Base-by-base conservation (phyloP, 73 alveolate genomes). In the Paramecium tetraurelia region DNA sequence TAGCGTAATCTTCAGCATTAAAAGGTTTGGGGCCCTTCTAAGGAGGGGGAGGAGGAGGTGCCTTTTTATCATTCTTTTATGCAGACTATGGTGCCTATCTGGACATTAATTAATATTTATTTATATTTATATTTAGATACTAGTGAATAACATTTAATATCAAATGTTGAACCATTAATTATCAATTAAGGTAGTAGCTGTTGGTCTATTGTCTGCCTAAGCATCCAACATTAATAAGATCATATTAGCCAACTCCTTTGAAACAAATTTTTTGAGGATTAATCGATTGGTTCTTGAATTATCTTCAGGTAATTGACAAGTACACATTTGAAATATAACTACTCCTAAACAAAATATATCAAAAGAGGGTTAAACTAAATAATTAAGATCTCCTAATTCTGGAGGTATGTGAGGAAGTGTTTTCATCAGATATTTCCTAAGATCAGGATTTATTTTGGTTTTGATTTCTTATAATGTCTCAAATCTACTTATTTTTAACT, bases 1-100 rank as follows among this genome's bases (percentile, higher is more conserved):
- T 98, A 14, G 84, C 84, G 29, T 63, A 63, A 63, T 63, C 84
- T 63, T 63, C 84, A 7, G 84, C 84, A 63, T 63, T 63, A 33
- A 63, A 63, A 14, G 46, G 50, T 33, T 63, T 63, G 1, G 84
- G 84, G 4, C 50, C 84, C 24, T 63, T 31, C 29, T 63, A 2
- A 63, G 84, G 50, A 63, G 41, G 44, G 18, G 84, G 84, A 22
- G 84, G 84, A 63, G 48, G 84, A 31, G 44, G 48, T 7, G 48
- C 84, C 84, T 63, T 63, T 33, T 63, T 63, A 63, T 63, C 84
- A 33, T 31, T 33, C 84, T 63, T 63, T 63, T 63, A 33, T 0
- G 84, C 84, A 14, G 84, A 63, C 24, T 50, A 63, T 31, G 44
- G 84, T 3, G 84, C 50, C 29, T 63, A 63, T 63, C 84, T 63